These are phyloP conservation scores for Chytriomyces sp. DNA, from an alignment of 192 early-diverging fungal genomes.

Conservation along the genomic window DNA sequence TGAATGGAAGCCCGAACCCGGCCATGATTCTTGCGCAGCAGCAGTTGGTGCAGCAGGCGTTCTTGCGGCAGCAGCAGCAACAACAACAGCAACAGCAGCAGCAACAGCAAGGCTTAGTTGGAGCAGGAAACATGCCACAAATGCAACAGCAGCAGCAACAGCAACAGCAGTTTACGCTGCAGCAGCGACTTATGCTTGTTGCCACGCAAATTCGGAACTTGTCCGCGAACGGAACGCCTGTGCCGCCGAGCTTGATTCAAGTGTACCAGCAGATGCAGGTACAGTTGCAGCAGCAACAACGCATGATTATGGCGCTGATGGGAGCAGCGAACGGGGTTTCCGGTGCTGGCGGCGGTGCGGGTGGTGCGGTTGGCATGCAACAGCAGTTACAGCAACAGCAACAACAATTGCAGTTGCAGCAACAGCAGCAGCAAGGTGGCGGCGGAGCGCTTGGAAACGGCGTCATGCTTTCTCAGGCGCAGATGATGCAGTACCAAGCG, in stretches of 20 bases:
- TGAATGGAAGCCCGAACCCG: background rate
- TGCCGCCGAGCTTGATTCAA: background rate
- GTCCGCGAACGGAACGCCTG: no score
- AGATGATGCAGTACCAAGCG: background rate
- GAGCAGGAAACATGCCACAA: background rate
- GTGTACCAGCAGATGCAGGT: background rate
- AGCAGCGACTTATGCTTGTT: constrained; percentile 15
- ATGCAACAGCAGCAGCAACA: constrained; percentile 19
- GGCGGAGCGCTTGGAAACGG: background rate
- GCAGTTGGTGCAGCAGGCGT: background rate
- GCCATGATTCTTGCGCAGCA: background rate
- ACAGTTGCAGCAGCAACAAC: background rate
- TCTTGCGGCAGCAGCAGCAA: background rate
- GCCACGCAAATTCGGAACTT: background rate
- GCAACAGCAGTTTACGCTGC: constrained; percentile 11
- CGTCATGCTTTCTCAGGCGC: background rate
- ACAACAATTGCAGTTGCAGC: background rate
- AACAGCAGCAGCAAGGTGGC: constrained; percentile 1
- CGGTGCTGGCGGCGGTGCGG: background rate
- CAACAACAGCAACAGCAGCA: constrained; percentile 16
- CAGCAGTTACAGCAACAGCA: constrained; percentile 8
- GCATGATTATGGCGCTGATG: background rate
- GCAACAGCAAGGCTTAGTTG: background rate
- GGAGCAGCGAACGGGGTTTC: background rate
- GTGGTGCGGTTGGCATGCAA: background rate